Conservation (phyloP, 257 asterid genomes). For the Primulina huaijiensis region DNA sequence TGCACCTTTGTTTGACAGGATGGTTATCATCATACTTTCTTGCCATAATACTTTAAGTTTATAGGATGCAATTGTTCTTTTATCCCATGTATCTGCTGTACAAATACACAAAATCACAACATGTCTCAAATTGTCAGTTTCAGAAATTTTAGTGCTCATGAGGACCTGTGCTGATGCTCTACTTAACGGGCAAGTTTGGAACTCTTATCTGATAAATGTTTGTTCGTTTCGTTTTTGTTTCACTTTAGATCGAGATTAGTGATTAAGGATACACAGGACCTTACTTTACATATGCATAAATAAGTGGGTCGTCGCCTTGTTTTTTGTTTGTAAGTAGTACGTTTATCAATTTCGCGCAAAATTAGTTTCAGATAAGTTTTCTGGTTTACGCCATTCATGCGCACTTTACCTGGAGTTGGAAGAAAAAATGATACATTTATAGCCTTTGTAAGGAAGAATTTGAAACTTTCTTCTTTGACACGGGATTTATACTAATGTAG, state of each 20-base stretch:
- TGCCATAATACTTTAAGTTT: too few species aligned
- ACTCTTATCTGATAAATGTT: neutral
- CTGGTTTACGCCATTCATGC: slow-evolving; percentile 1
- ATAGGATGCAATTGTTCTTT: too few species aligned
- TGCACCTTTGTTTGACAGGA: too few species aligned
- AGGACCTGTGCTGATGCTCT: neutral
- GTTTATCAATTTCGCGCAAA: neutral
- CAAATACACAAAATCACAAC: too few species aligned
- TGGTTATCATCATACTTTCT: too few species aligned
- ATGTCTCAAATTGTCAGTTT: slow-evolving; percentile 6
- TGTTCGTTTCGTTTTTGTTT: slow-evolving; percentile 5
- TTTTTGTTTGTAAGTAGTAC: slow-evolving; percentile 9
- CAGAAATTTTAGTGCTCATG: neutral
- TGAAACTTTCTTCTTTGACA: slow-evolving; percentile 27
- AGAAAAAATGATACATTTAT: slow-evolving; percentile 16
- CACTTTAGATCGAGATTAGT: slow-evolving; percentile 3
- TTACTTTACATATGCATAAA: neutral
- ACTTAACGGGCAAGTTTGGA: neutral
- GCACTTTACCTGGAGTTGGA: slow-evolving; percentile 14
- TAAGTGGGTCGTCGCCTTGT: neutral
- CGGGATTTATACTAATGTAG: slow-evolving; percentile 47
- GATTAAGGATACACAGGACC: neutral
- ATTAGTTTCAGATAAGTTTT: slow-evolving; percentile 13
- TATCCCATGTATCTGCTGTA: too few species aligned
- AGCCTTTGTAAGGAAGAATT: slow-evolving; percentile 19